These are phyloP conservation scores for Rubus idaeus DNA, from an alignment of 306 rosid genomes.

Conservation along the genomic window DNA sequence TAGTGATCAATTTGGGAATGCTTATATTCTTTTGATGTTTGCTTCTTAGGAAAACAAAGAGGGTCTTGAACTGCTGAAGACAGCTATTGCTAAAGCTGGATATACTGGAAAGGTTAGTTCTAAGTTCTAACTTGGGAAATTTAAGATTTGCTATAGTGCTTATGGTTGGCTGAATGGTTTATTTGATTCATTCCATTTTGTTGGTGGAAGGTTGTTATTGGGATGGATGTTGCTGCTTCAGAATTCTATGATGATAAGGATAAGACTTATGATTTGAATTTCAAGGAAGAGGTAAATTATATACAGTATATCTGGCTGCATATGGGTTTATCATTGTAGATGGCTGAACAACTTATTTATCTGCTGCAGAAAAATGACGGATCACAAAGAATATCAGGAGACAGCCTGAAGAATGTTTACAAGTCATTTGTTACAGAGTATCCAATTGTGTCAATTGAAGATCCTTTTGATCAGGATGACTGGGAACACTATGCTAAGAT, in stretches of 20 bases:
- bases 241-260: conserved; percentile 62
- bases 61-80: conserved; percentile 75
- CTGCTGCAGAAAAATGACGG: conserved; percentile 66
- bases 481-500: conserved; percentile 78
- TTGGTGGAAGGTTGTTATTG: conserved; percentile 61
- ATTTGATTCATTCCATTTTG: conserved; percentile 3
- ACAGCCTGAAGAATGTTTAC: conserved; percentile 67
- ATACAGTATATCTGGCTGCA: neutral
- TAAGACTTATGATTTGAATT: conserved; percentile 70
- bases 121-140: neutral
- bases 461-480: conserved; percentile 87
- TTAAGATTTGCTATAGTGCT: neutral
- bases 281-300: conserved; percentile 76
- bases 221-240: conserved; percentile 88
- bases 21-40: conserved; percentile 7
- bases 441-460: conserved; percentile 82
- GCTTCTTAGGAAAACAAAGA: conserved; percentile 72
- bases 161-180: neutral
- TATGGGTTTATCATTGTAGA: neutral
- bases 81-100: conserved; percentile 80
- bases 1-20: neutral
- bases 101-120: conserved; percentile 64
- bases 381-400: conserved; percentile 61
- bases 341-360: conserved; percentile 5
- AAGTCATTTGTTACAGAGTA: conserved; percentile 71